Evolutionary conservation across 352 stramenopile species (phyloP), one percentile per base, ranked within the genome.

Genomic region (Globisporangium apiculatum): DNA sequence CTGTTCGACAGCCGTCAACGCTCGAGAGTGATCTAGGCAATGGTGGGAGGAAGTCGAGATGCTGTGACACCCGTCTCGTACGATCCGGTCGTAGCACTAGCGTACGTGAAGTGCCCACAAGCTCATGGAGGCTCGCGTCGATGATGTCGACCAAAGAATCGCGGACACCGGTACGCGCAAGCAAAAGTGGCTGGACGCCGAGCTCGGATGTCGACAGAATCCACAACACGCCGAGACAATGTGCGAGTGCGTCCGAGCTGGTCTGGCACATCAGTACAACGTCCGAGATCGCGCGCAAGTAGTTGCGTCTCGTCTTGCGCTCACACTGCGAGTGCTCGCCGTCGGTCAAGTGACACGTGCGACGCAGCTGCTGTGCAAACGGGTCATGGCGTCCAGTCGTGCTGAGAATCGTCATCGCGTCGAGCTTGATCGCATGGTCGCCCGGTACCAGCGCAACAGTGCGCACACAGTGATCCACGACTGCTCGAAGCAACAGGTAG

Each of bases 321-420:
- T 52, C 53, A 3, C 11, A 11, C n/a, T 37, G 60, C 24, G 48
- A 53, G 8, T 35, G 12, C 2, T 56, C 35, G 8, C 42, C 40
- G 36, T 48, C 40, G 6, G 4, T 36, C 17, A 65, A 42, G 38
- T 43, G 8, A 18, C 54, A 65, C 4, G 40, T 48, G 5, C 17
- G 58, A 12, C 42, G 38, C 4, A 60, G 48, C 12, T 36, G 47
- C 10, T 17, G 11, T 5, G 24, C 10, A 3, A 64, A 51, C 18
- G 48, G 42, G 12, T 57, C 46, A 10, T 45, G 38, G 4, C 15
- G 17, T 38, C 38, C 41, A 9, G 52, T 52, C 1, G n/a, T 35
- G n/a, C 48, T 51, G n/a, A 65, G n/a, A 17, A 65, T 38, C 17
- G 53, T 53, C 5, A 60, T 57, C 1, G 60, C 53, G 17, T 49